A percentile compares a stretch with the other conserved stretches of the same genome.
Conservation (phyloP, 441 rosid species). For the Syzygium malaccense region DNA sequence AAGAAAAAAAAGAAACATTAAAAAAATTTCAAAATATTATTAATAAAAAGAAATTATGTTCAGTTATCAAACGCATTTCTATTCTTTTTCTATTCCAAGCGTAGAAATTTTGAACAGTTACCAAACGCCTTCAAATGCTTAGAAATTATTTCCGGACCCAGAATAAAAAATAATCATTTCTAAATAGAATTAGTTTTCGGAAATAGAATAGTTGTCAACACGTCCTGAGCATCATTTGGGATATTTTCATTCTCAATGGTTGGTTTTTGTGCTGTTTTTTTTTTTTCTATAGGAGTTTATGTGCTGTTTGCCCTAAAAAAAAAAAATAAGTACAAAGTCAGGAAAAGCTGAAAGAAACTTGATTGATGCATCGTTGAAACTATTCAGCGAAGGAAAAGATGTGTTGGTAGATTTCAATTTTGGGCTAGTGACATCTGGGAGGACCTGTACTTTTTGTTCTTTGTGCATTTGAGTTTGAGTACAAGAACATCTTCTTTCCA, state of each 20-base stretch:
- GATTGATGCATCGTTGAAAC: background rate
- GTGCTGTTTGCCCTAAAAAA: background rate
- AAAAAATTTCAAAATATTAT: too few species aligned
- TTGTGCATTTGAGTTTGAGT: background rate
- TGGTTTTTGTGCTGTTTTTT: background rate
- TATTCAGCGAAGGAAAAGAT: background rate
- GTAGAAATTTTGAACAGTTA: too few species aligned
- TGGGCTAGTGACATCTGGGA: background rate
- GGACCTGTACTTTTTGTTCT: background rate
- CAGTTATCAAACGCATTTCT: too few species aligned
- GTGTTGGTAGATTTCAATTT: background rate
- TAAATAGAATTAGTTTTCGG: too few species aligned
- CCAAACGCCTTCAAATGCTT: too few species aligned
- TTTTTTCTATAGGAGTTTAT: background rate
- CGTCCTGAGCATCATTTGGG: background rate
- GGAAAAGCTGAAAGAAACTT: background rate
- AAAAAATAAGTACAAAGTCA: background rate
- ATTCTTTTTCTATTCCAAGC: too few species aligned
- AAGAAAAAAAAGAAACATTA: too few species aligned
- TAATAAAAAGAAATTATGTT: too few species aligned
- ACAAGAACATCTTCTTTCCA: background rate
- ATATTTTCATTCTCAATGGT: background rate
- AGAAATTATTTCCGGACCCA: accelerated
- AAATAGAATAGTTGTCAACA: too few species aligned
- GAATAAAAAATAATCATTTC: too few species aligned